Percentiles rank a stretch among this genome's conserved stretches.
Conservation (phyloP, 495 filamentous ascomycete genomes). For the Hyaloscypha variabilis region DNA sequence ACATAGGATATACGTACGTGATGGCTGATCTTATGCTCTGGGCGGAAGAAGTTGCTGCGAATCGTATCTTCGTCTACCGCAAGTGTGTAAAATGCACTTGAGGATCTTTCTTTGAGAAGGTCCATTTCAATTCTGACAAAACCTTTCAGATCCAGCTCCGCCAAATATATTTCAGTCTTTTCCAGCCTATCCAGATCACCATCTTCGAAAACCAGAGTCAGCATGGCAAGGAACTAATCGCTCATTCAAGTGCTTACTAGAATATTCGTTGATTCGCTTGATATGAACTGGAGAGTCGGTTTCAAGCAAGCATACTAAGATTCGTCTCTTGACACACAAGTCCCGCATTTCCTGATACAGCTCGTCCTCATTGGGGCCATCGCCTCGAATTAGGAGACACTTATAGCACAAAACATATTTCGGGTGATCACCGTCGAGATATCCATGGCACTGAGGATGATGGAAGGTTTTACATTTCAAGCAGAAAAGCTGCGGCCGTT, state of each 20-base stretch:
- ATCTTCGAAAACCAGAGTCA: neutral
- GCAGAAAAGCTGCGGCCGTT: slow-evolving; percentile 11
- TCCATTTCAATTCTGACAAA: neutral
- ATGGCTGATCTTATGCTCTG: slow-evolving; percentile 16
- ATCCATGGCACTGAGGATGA: slow-evolving; percentile 19
- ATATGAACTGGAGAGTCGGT: neutral
- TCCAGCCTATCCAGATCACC: too few species aligned
- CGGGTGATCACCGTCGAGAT: neutral
- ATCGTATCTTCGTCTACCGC: slow-evolving; percentile 7
- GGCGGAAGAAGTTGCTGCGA: slow-evolving; percentile 16
- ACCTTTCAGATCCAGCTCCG: neutral
- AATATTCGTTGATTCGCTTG: slow-evolving; percentile 2
- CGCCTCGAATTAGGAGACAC: slow-evolving; percentile 5
- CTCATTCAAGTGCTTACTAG: neutral
- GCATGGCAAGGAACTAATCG: too few species aligned
- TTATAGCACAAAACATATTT: slow-evolving; percentile 10
- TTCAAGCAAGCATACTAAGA: slow-evolving; percentile 12
- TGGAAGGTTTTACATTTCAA: slow-evolving; percentile 3
- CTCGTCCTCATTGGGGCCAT: neutral
- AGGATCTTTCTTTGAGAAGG: neutral
- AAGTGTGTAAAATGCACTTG: neutral
- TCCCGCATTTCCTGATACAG: neutral
- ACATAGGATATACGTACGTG: slow-evolving; percentile 3
- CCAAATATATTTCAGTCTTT: neutral
- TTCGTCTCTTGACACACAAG: slow-evolving; percentile 23